phyloP scores from a whole-genome alignment of 2,329 filamentous ascomycete species.

The Camptophora hylomeconis region DNA sequence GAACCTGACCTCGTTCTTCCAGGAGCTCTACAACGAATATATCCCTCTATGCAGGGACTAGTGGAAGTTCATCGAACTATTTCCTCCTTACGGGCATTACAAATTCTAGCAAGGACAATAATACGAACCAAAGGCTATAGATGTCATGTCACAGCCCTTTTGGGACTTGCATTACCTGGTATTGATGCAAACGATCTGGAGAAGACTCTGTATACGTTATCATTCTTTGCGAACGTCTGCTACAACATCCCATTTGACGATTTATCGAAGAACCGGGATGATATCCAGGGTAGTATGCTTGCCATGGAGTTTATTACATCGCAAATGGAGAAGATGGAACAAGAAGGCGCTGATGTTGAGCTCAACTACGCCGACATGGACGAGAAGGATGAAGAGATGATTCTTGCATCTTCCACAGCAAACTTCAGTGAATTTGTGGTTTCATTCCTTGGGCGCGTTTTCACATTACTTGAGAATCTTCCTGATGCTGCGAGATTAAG shows the following conservation, averaged over 20 bases:
- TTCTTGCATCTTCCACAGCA: conserved; percentile 85
- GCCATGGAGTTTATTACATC: conserved; percentile 89
- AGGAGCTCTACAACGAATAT: conserved; percentile 87
- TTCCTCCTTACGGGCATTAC: conserved; percentile 79
- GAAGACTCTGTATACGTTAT: conserved; percentile 87
- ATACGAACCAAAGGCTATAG: conserved; percentile 88
- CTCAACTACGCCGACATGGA: conserved; percentile 78
- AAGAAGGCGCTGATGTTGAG: conserved; percentile 69
- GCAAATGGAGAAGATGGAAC: conserved; percentile 88
- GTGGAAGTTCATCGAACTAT: conserved; percentile 96
- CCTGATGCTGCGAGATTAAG: conserved; percentile 81
- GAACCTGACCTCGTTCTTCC: conserved; percentile 87
- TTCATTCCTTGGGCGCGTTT: conserved; percentile 83
- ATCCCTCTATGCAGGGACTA: conserved; percentile 88
- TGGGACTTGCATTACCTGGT: conserved; percentile 85
- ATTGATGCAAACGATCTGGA: conserved; percentile 96
- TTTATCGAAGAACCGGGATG: conserved; percentile 54
- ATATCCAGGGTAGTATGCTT: conserved; percentile 59
- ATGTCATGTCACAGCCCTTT: conserved; percentile 83
- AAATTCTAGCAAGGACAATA: conserved; percentile 86
- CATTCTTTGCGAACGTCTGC: conserved; percentile 88
- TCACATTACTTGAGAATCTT: conserved; percentile 87
- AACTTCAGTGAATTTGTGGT: conserved; percentile 87
- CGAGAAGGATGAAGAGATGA: conserved; percentile 75
- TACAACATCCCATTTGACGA: conserved; percentile 92